Percentiles rank a stretch among this genome's conserved stretches.
Conservation (phyloP, 2,329 filamentous ascomycete genomes). For the Nakataea oryzae region DNA sequence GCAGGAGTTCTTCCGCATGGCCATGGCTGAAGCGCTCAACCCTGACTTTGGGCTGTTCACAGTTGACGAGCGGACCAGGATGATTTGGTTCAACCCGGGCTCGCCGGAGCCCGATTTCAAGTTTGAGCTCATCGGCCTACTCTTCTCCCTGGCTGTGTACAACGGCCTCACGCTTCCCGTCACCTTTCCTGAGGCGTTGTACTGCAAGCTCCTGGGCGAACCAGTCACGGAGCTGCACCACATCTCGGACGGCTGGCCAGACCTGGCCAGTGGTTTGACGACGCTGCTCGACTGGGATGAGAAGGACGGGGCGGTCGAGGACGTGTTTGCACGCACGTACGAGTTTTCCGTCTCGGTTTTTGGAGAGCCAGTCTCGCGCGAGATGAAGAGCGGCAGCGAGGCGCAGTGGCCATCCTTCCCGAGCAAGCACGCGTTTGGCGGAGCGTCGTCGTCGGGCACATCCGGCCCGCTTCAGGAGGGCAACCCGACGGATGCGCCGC, state of each 20-base stretch:
- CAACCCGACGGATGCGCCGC: conserved; percentile 44
- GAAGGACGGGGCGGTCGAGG: conserved; percentile 63
- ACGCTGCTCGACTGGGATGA: conserved; percentile 68
- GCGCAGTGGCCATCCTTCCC: conserved; percentile 11
- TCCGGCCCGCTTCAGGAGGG: conserved; percentile 15
- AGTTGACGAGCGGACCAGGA: conserved; percentile 62
- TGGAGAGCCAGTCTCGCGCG: conserved; percentile 43
- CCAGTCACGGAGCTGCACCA: conserved; percentile 62
- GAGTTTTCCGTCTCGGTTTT: conserved; percentile 63
- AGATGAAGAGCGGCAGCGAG: conserved; percentile 31
- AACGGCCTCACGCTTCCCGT: conserved; percentile 88
- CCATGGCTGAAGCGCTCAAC: conserved; percentile 69
- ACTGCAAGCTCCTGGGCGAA: conserved; percentile 64
- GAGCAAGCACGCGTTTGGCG: conserved; percentile 1
- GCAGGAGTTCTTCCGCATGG: conserved; percentile 87
- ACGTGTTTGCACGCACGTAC: conserved; percentile 76
- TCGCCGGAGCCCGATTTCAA: conserved; percentile 79
- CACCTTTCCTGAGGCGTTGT: conserved; percentile 77
- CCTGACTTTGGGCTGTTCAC: conserved; percentile 74
- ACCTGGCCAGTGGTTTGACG: conserved; percentile 64
- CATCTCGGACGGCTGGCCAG: conserved; percentile 81
- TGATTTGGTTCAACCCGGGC: conserved; percentile 81
- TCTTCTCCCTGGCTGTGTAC: conserved; percentile 85
- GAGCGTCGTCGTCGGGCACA: not conserved
- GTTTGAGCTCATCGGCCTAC: conserved; percentile 76